Base-by-base conservation (phyloP, 768 basidiomycete species). In the Hysterangium stoloniferum region DNA sequence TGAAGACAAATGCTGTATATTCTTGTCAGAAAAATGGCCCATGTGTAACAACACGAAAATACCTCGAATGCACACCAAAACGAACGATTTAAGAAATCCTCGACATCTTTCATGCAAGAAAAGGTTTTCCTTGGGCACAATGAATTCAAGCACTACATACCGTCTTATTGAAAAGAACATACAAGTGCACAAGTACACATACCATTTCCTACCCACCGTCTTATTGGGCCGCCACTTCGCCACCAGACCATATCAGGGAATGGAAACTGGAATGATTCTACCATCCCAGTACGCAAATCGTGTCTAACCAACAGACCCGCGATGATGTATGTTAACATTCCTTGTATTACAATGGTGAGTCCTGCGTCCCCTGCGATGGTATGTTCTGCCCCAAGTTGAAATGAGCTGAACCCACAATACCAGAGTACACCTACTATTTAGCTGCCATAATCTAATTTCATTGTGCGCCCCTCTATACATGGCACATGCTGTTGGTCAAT, bases 281-380 rank as follows among this genome's bases (percentile, higher is more conserved):
- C 25, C 20, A 24, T 19, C 17, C 31, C 31, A n/a, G 38, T 29
- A 11, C 20, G 20, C 19, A 51, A 12, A 32, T 42, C 38, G 11
- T 13, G 38, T 9, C 49, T 37, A 8, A 51, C 38, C 9, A 51
- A 27, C 8, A 35, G 8, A 22, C 24, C 22, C 19, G 49, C 22
- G 12, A 51, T 51, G 3, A 51, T 6, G 31, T 20, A 27, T 8
- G 49, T n/a, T 7, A 42, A 13, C 4, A 51, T 51, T 22, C 49
- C 32, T 28, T 51, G 49, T 13, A 51, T 51, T 7, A 51, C 43
- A 19, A 41, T 20, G 13, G 49, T 51, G 28, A 51, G 24, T 2
- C 49, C 49, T 20, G 43, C 13, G 36, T 51, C 49, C 13, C 49
- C 49, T 5, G 49, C 49, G 13, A 51, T 42, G 6, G 49, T 51